A percentile compares a stretch with the other conserved stretches of the same genome.
phyloP scores from a whole-genome alignment of 1,139 yeast species.

The Debaryomyces udenii region DNA sequence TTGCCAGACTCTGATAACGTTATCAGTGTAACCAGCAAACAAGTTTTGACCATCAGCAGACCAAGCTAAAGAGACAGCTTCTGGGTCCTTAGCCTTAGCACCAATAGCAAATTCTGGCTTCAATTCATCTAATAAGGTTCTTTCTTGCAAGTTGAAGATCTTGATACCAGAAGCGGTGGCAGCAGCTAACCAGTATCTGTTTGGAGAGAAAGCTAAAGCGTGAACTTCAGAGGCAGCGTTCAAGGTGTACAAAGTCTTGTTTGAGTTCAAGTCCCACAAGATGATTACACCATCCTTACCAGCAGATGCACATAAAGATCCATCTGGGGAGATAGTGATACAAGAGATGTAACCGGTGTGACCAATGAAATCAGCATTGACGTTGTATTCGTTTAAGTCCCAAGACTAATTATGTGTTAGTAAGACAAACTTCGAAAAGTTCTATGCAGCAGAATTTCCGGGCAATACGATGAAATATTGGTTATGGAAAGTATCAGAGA shows the following conservation, averaged over 20 bases:
- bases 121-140: constrained; percentile 95
- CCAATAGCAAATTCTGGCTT: constrained; percentile 95
- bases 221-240: constrained; percentile 96
- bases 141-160: constrained; percentile 98
- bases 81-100: constrained; percentile 95
- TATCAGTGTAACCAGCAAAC: constrained; percentile 99
- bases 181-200: constrained; percentile 99
- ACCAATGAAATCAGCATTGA: constrained; percentile 96
- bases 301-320: constrained; percentile 98
- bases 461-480: constrained; percentile 3
- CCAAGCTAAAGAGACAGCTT: constrained; percentile 98
- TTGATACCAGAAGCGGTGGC: constrained; percentile 98
- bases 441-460: constrained; percentile 1
- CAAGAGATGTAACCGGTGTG: constrained; percentile 99
- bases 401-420: constrained; percentile 67
- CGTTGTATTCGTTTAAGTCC: constrained; percentile 86
- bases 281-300: constrained; percentile 99
- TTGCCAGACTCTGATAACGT: constrained; percentile 99
- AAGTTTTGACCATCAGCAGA: constrained; percentile 99
- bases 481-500: constrained; percentile 68
- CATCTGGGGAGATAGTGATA: constrained; percentile 99
- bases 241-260: constrained; percentile 91
- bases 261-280: constrained; percentile 96
- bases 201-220: constrained; percentile 99
- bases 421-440: constrained; percentile 13